Percentiles rank a stretch among this genome's conserved stretches.
phyloP scores from a whole-genome alignment of 2,329 filamentous ascomycete species.

The Fusarium sp. region DNA sequence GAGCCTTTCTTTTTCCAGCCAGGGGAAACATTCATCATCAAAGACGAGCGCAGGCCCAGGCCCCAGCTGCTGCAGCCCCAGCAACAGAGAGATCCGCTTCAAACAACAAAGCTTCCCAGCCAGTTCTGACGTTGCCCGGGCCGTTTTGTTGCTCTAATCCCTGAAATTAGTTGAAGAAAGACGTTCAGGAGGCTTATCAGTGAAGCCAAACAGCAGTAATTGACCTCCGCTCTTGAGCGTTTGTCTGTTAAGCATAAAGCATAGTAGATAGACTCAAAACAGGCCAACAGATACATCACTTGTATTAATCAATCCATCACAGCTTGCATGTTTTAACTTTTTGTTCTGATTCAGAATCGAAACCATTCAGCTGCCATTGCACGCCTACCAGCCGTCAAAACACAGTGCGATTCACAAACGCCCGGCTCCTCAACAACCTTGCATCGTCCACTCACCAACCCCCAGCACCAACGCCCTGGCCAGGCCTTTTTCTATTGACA shows the following conservation, averaged over 20 bases:
- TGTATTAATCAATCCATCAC: constrained; percentile 9
- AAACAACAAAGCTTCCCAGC: constrained; percentile 36
- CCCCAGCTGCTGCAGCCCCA: constrained; percentile 44
- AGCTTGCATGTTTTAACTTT: constrained; percentile 2
- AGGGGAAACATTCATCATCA: constrained; percentile 42
- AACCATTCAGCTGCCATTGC: constrained; percentile 35
- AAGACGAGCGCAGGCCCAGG: constrained; percentile 22
- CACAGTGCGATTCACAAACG: constrained; percentile 40
- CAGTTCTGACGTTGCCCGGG: constrained; percentile 10
- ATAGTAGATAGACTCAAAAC: neutral
- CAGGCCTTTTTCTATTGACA: constrained; percentile 21
- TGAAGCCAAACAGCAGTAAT: neutral
- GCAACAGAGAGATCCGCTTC: constrained; percentile 33
- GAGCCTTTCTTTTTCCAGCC: constrained; percentile 26
- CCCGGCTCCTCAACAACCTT: constrained; percentile 42
- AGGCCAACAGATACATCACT: neutral
- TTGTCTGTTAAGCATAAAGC: constrained; percentile 1
- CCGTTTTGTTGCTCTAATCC: constrained; percentile 13
- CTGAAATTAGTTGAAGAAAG: constrained; percentile 4
- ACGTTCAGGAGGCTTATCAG: constrained; percentile 25
- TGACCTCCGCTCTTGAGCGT: neutral
- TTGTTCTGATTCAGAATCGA: constrained; percentile 12
- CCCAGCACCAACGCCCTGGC: constrained; percentile 36
- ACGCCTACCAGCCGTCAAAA: constrained; percentile 31
- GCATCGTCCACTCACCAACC: constrained; percentile 36